These are phyloP conservation scores for Agaricus blazei DNA, from an alignment of 768 basidiomycete genomes.

Conservation along the genomic window DNA sequence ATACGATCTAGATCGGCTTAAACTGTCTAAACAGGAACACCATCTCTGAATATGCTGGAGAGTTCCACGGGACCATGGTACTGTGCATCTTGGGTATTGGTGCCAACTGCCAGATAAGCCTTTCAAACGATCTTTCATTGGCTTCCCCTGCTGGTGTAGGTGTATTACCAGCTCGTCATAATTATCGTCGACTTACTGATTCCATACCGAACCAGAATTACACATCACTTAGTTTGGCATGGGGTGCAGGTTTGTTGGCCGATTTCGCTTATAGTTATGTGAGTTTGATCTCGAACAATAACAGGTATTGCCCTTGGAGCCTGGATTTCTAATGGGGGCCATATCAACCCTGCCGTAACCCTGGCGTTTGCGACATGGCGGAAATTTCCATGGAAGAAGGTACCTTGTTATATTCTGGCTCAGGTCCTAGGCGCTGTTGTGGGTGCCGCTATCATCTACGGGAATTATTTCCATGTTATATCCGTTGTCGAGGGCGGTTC, in stretches of 20 bases:
- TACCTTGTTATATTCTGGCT: constrained; percentile 58
- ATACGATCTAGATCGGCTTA: no score
- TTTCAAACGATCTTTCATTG: constrained; percentile 36
- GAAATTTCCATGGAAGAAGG: constrained; percentile 68
- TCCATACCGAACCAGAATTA: constrained; percentile 7
- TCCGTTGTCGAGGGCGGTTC: constrained; percentile 56
- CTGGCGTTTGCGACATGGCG: constrained; percentile 57
- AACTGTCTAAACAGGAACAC: background rate
- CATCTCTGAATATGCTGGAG: constrained; percentile 28
- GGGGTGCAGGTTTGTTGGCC: constrained; percentile 28
- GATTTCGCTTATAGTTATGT: background rate
- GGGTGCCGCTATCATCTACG: constrained; percentile 59
- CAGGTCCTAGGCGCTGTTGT: constrained; percentile 62
- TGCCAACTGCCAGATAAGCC: constrained; percentile 44
- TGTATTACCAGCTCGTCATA: constrained; percentile 5
- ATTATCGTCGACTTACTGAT: background rate
- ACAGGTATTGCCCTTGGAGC: constrained; percentile 48
- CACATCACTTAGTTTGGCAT: constrained; percentile 38
- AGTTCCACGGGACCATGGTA: constrained; percentile 51
- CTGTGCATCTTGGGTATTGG: constrained; percentile 51
- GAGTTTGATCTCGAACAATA: background rate
- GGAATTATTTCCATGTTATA: constrained; percentile 67
- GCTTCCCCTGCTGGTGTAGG: constrained; percentile 45
- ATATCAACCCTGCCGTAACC: constrained; percentile 68
- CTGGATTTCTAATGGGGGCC: constrained; percentile 67